Base-by-base conservation (phyloP, 2,329 filamentous ascomycete species). In the Fusarium xylarioides region DNA sequence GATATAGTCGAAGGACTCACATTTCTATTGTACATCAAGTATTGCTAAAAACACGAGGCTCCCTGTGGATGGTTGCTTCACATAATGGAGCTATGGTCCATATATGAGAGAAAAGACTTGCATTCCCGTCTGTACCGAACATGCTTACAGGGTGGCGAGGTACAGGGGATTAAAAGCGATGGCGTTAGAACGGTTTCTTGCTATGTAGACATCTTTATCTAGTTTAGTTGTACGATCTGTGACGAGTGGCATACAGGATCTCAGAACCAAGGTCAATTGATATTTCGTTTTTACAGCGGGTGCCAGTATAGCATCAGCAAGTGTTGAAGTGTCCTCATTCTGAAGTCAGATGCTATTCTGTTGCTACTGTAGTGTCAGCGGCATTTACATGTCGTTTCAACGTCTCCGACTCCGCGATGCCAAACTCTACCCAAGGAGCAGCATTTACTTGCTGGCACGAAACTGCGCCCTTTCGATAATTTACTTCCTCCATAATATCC, bases 1-100 rank as follows among this genome's bases (percentile, higher is more conserved):
- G 55, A 87, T 89, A 71, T 87, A 78, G 47, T 43, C 38, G 53
- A 23, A 57, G 52, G 38, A 26, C 49, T 18, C n/a, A 28, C 7
- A 43, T 53, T 50, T 57, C 42, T 50, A 47, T 52, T 44, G 37
- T 42, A 53, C 18, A 69, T 26, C 52, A 43, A 54, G 55, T 67
- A 68, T 42, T 42, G 53, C 40, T 52, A 53, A 34, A 37, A 21
- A 55, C n/a, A 44, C 38, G 47, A 37, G n/a, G 34, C 43, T 28
- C 34, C 23, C 37, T n/a, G 30, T 47, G 23, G 50, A 52, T 50
- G 57, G 43, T 56, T 42, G 32, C 42, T 60, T 68, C 42, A 52
- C 43, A 60, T 52, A 37, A 28, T 60, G 60, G 56, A 53, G 60
- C 46, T 59, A 61, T 55, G 38, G 55, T 44, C 46, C 34, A 53